phyloP scores from a whole-genome alignment of 768 basidiomycete species.

The Fibroporia radiculosa region DNA sequence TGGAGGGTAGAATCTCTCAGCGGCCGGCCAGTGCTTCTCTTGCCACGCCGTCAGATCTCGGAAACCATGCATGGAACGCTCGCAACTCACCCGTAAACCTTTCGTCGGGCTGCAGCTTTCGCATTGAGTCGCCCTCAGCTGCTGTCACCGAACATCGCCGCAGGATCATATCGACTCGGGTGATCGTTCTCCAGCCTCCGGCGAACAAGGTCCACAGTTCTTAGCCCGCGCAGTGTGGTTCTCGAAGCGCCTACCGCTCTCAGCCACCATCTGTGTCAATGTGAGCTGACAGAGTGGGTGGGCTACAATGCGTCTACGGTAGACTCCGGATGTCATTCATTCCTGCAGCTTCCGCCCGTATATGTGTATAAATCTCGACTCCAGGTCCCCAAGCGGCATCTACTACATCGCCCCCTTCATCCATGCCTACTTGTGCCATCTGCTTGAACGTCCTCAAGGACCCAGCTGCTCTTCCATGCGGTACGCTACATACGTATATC shows the following conservation, averaged over 20 bases:
- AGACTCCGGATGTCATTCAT: conserved; percentile 2
- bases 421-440: conserved; percentile 50
- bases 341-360: conserved; percentile 3
- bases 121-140: too few species aligned
- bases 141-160: too few species aligned
- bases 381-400: not conserved
- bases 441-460: conserved; percentile 47
- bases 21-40: too few species aligned
- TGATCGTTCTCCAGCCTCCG: too few species aligned
- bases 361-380: not conserved
- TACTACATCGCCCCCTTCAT: not conserved
- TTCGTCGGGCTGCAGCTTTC: too few species aligned
- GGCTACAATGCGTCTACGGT: not conserved
- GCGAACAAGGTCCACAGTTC: too few species aligned
- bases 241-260: conserved; percentile 6
- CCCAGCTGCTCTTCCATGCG: conserved; percentile 58
- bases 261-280: not conserved
- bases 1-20: too few species aligned
- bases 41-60: too few species aligned
- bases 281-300: not conserved
- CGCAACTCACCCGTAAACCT: too few species aligned
- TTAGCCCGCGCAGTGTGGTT: not conserved
- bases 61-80: too few species aligned
- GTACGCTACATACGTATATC: conserved; percentile 27
- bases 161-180: too few species aligned